Base-by-base conservation (phyloP, 2,329 filamentous ascomycete genomes). In the Ceratocystis smalleyi region DNA sequence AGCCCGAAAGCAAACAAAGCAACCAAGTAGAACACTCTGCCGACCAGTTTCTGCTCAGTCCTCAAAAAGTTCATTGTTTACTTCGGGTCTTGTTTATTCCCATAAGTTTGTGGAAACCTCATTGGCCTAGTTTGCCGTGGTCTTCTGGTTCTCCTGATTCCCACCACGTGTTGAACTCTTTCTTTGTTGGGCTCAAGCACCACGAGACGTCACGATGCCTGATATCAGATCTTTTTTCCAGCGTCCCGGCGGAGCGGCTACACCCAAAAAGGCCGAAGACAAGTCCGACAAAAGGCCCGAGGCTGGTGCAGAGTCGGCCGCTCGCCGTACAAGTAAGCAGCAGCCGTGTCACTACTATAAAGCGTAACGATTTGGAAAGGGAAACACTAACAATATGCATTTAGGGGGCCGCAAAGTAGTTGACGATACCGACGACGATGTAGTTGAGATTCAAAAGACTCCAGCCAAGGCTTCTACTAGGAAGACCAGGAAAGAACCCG, bases 181-280 rank as follows among this genome's bases (percentile, higher is more conserved):
- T 54, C 17, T 54, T 54, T 35, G 54, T 30, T 32, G 54, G 10
- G 40, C 59, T 24, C 32, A 57, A 63, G 45, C 49, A 63, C 45
- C 5, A 24, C 27, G 40, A 12, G 8, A 57, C 49, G 3, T 12
- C 5, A 30, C 32, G 6, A 67, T 67, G 65, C 45, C 91, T 68
- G 92, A 97, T 75, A 97, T 96, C 71, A 83, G 91, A 71, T 90
- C 81, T 70, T 97, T 96, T 76, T 96, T 97, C 77, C 85, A 87
- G 64, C 84, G 87, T 67, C 91, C 91, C 74, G 83, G 83, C 62
- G 80, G 81, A 68, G 78, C 81, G 69, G 76, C 80, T 55, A 24
- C 54, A 12, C 76, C 81, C 17, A 75, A 78, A 59, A 78, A 81
- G 69, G 75, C 77, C 43, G 69, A 74, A 10, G 69, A 75, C 2